A percentile compares a stretch with the other conserved stretches of the same genome.
phyloP scores from a whole-genome alignment of 805 yeast species.

The Schwanniomyces vanrijiae region DNA sequence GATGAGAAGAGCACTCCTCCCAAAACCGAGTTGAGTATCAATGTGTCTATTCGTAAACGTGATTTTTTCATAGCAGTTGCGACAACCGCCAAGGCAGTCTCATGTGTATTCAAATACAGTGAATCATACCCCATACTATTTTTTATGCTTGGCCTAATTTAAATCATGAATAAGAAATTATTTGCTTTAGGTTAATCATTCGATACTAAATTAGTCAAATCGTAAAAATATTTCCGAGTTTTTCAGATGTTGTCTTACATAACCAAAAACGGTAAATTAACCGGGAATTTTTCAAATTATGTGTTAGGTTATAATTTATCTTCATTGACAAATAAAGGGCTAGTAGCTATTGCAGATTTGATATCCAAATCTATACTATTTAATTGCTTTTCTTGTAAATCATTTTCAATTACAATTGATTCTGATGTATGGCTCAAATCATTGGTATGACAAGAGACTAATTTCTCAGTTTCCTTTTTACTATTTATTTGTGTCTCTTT shows the following conservation, averaged over 20 bases:
- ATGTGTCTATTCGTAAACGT: slow-evolving; percentile 57
- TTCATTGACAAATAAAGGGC: slow-evolving; percentile 5
- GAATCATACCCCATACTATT: slow-evolving; percentile 24
- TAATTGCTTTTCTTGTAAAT: neutral
- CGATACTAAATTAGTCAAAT: neutral
- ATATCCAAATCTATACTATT: slow-evolving; percentile 3
- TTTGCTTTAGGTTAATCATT: neutral
- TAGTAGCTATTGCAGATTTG: slow-evolving; percentile 6
- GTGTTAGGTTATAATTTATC: neutral
- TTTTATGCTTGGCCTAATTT: neutral
- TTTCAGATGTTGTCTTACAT: neutral
- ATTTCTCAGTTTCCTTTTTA: neutral
- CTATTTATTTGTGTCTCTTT: slow-evolving; percentile 5
- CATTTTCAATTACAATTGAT: neutral
- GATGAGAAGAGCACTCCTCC: slow-evolving; percentile 70
- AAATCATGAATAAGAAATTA: neutral
- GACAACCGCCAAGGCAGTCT: slow-evolving; percentile 79
- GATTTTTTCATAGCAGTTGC: slow-evolving; percentile 86
- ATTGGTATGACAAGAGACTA: neutral
- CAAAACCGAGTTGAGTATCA: slow-evolving; percentile 62
- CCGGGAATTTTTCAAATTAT: neutral
- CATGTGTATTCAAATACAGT: slow-evolving; percentile 70
- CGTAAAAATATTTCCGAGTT: neutral
- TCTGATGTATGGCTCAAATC: neutral
- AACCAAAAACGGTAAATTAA: neutral